phyloP scores from a whole-genome alignment of 805 yeast genomes.

The Metschnikowia borealis region DNA sequence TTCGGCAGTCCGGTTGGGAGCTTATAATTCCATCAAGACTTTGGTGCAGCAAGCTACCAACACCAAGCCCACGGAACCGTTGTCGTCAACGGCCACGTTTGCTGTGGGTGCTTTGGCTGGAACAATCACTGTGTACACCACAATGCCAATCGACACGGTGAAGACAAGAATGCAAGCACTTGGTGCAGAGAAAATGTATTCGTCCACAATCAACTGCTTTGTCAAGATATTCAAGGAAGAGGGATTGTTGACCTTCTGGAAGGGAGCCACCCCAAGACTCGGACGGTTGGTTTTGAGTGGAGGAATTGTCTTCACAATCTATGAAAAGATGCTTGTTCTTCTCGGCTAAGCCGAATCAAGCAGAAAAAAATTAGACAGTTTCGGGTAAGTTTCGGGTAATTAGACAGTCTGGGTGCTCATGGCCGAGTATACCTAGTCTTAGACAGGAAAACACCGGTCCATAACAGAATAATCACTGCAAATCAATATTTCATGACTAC shows the following conservation, averaged over 20 bases:
- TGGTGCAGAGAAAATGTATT: constrained; percentile 66
- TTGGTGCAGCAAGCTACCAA: constrained; percentile 67
- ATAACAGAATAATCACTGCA: not conserved
- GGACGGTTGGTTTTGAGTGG: constrained; percentile 92
- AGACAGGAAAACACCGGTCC: not conserved
- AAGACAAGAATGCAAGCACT: constrained; percentile 96
- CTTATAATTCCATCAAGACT: constrained; percentile 83
- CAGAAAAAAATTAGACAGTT: too few species aligned
- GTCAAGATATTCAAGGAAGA: constrained; percentile 75
- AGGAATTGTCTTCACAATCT: constrained; percentile 94
- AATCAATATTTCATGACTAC: not conserved
- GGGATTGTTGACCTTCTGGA: constrained; percentile 91
- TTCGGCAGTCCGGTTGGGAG: constrained; percentile 90
- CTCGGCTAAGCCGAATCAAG: constrained; percentile 30
- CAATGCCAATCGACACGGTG: constrained; percentile 95
- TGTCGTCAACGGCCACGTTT: constrained; percentile 77
- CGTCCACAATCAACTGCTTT: constrained; percentile 80
- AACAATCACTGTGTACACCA: constrained; percentile 80
- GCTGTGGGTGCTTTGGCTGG: constrained; percentile 90
- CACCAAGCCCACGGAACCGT: constrained; percentile 65
- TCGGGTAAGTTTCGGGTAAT: too few species aligned
- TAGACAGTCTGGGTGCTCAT: too few species aligned
- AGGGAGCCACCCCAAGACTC: constrained; percentile 95
- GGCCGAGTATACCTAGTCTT: not conserved
- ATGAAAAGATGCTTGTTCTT: constrained; percentile 79